Evolutionary conservation across 306 rosid genomes (phyloP).

Genomic region (Alnus rubra): DNA sequence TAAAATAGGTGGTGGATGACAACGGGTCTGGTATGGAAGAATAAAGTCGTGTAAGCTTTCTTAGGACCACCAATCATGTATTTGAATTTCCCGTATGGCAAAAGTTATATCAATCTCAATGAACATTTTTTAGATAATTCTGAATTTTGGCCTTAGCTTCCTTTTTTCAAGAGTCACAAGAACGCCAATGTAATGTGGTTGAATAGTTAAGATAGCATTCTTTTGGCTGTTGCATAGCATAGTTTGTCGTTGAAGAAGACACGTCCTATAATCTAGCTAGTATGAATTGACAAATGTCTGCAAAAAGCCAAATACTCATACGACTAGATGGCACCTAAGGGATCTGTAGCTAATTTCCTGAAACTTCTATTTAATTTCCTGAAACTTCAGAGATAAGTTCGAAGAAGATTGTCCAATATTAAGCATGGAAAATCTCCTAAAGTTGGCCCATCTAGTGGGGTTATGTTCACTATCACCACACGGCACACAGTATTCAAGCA

Average conservation of each 20-base stretch:
- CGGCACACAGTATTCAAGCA: slow-evolving; percentile 12
- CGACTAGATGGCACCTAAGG: not conserved
- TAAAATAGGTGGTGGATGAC: slow-evolving; percentile 66
- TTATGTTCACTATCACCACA: not conserved
- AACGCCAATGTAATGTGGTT: slow-evolving; percentile 9
- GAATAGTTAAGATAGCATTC: not conserved
- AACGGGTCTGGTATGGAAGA: slow-evolving; percentile 55
- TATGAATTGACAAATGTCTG: not conserved
- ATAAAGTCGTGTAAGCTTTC: slow-evolving; percentile 46
- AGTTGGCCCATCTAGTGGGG: not conserved
- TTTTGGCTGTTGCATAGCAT: slow-evolving; percentile 11
- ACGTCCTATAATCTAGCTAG: not conserved
- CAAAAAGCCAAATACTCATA: not conserved
- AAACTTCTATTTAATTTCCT: not conserved
- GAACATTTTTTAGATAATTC: not conserved
- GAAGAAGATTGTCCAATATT: not conserved
- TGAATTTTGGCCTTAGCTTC: not conserved
- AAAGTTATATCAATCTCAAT: not conserved
- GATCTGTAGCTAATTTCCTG: not conserved
- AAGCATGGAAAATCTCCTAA: not conserved
- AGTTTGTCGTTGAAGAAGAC: slow-evolving; percentile 35
- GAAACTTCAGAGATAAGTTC: not conserved
- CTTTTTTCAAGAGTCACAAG: slow-evolving; percentile 19
- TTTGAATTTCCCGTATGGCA: slow-evolving; percentile 33
- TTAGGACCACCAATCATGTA: slow-evolving; percentile 65